phyloP scores from a whole-genome alignment of 805 yeast species.

The Candida krabiensis region DNA sequence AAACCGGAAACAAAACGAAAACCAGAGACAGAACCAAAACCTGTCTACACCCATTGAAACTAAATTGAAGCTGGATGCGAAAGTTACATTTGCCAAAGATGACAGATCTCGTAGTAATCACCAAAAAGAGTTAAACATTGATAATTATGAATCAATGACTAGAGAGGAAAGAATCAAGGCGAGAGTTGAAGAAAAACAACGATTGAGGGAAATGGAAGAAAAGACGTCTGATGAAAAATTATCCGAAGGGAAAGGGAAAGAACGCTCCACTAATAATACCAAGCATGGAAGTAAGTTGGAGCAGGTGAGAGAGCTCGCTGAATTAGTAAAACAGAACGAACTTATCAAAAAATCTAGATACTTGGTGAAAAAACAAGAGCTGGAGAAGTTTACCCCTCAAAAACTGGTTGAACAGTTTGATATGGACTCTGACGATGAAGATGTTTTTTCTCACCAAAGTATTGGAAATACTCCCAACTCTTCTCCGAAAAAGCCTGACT shows the following conservation, averaged over 20 bases:
- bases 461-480: conserved; percentile 18
- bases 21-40: too few species aligned
- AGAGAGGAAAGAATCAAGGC: conserved; percentile 31
- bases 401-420: conserved; percentile 23
- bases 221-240: conserved; percentile 2
- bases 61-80: too few species aligned
- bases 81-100: neutral
- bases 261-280: conserved; percentile 1
- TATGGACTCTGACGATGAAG: conserved; percentile 16
- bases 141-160: conserved; percentile 23
- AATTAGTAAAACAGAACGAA: conserved; percentile 21
- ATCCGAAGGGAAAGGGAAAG: conserved; percentile 1
- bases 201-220: conserved; percentile 18
- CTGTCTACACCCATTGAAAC: too few species aligned
- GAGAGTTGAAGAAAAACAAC: conserved; percentile 21
- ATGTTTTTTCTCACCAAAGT: conserved; percentile 15
- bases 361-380: conserved; percentile 16
- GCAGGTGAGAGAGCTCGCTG: conserved; percentile 8
- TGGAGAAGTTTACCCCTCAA: conserved; percentile 22
- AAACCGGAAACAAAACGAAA: neutral
- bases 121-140: conserved; percentile 10
- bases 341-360: conserved; percentile 16
- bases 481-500: conserved; percentile 16
- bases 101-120: neutral
- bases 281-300: conserved; percentile 10